A percentile compares a stretch with the other conserved stretches of the same genome.
Evolutionary conservation across 2,329 filamentous ascomycete genomes (phyloP).

Genomic region (Botryotinia narcissicola): DNA sequence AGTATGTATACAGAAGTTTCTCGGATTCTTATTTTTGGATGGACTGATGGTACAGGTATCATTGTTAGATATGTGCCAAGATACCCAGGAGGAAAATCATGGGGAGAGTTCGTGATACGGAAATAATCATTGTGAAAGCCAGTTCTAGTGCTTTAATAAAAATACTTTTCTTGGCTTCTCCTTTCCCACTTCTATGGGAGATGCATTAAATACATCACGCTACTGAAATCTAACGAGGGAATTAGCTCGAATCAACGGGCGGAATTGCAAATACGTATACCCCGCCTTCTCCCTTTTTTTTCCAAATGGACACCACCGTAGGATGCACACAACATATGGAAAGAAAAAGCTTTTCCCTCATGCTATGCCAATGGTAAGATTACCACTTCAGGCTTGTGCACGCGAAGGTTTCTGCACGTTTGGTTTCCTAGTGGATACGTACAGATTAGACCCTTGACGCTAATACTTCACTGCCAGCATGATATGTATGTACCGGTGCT

Average conservation of each 20-base stretch:
- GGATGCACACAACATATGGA: background rate
- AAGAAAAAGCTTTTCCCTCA: background rate
- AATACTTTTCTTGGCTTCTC: background rate
- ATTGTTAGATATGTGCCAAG: background rate
- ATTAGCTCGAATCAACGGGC: background rate
- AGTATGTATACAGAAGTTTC: conserved; percentile 7
- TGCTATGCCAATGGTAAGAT: background rate
- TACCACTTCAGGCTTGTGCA: background rate
- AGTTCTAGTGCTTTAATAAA: background rate
- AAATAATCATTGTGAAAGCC: background rate
- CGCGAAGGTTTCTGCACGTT: background rate
- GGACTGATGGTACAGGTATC: background rate
- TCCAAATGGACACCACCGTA: background rate
- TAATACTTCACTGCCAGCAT: background rate
- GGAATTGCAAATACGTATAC: background rate
- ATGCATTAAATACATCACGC: background rate
- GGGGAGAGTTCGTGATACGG: background rate
- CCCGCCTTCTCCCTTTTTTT: background rate
- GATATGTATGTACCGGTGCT: conserved; percentile 1
- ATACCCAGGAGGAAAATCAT: background rate
- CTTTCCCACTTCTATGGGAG: background rate
- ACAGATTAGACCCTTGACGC: background rate
- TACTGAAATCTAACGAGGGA: background rate
- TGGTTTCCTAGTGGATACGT: background rate
- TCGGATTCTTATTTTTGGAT: background rate